Base-by-base conservation (phyloP, 2,329 filamentous ascomycete species). In the Metarhizium rileyi region DNA sequence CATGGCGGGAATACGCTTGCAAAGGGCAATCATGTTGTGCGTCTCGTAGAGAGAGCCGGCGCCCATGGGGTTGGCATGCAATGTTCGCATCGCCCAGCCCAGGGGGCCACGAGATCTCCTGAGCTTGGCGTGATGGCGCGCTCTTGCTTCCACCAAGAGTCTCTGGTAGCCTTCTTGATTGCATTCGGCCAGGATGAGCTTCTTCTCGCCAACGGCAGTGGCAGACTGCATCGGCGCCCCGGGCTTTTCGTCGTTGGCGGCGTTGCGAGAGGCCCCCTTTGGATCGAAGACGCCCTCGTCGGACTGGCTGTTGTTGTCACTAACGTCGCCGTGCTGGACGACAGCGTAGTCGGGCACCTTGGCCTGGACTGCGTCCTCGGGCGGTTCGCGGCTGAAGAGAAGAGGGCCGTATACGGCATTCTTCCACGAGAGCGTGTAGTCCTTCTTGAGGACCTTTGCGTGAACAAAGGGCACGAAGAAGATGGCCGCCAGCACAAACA, bases 21-120 rank as follows among this genome's bases (percentile, higher is more conserved):
- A 26, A 22, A 83, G 52, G 46, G 76, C 76, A 61, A 75, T 76
- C 53, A 90, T 69, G 74, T 91, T 91, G 68, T 81, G 72, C 20
- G 75, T 58, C 69, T 91, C 87, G 69, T 91, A 88, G 55, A 90
- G 76, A 60, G 83, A 74, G 47, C 87, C 87, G 18, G 81, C 65
- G 18, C 84, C 84, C 68, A 88, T 78, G 44, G 80, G 84, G 72
- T 90, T 86, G 59, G 86, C 74, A 62, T 80, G 84, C 20, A 90
- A 81, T 46, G 74, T 79, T 57, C 87, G 84, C 83, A 91, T 87
- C 35, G 84, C 87, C 87, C 87, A 90, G 59, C 82, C 87, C n/a
- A 91, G 74, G 46, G 84, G 85, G 25, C 86, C 84, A 2, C 70
- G 69, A 51, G 73, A 75, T 65, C 77, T 70, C 50, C 78, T 69